Conservation (phyloP, 192 early-diverging fungal species). For the Backusella sp. region DNA sequence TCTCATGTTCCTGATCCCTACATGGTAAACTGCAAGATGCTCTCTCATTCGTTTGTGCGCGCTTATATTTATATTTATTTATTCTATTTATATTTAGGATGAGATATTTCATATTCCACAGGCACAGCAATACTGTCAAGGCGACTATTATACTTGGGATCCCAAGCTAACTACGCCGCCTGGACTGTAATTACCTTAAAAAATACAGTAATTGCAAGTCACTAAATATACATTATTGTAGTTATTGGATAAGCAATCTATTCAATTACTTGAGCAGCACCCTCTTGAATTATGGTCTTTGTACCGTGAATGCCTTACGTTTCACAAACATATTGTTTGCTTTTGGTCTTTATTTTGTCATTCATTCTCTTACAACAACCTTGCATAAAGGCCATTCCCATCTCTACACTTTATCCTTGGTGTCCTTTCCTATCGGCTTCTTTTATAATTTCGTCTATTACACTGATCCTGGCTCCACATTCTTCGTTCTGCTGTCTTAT, state of each 20-base stretch:
- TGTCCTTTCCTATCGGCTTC: constrained; percentile 74
- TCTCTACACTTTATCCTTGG: constrained; percentile 48
- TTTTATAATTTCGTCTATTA: constrained; percentile 92
- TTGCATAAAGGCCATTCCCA: constrained; percentile 36
- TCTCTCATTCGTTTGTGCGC: background rate
- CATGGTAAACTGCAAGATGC: constrained; percentile 17
- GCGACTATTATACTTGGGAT: constrained; percentile 74
- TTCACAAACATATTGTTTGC: constrained; percentile 69
- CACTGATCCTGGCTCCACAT: constrained; percentile 85
- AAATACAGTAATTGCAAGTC: no score
- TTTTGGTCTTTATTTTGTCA: constrained; percentile 48
- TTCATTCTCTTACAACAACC: constrained; percentile 34
- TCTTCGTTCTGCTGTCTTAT: constrained; percentile 75
- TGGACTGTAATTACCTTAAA: constrained; percentile 67
- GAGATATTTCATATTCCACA: constrained; percentile 94
- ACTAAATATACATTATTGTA: background rate
- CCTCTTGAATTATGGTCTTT: constrained; percentile 3
- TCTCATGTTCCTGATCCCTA: constrained; percentile 16
- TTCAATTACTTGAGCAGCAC: background rate
- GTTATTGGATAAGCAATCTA: constrained; percentile 30
- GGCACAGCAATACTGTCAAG: constrained; percentile 80
- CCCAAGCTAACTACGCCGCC: constrained; percentile 98
- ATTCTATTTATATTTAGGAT: constrained; percentile 57
- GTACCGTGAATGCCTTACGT: constrained; percentile 44
- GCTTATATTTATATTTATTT: background rate